Conservation (phyloP, 352 stramenopile species). For the Hyaloperonospora arabidopsidis region DNA sequence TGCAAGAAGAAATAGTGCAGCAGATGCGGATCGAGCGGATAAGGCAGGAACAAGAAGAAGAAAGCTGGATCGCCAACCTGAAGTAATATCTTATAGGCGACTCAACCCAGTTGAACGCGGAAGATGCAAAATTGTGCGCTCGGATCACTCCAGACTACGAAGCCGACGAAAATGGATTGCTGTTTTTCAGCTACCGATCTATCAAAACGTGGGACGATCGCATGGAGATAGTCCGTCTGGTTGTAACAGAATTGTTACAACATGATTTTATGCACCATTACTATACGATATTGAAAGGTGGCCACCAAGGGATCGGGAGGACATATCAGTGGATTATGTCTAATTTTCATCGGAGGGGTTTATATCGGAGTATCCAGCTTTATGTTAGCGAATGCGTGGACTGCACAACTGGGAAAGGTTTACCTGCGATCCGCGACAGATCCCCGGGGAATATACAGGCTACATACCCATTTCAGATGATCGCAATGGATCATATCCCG, state of each 20-base stretch:
- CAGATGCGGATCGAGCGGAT: no score
- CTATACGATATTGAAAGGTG: no score
- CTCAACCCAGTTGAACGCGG: no score
- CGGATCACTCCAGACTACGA: constrained; percentile 8
- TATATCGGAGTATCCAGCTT: constrained; percentile 2
- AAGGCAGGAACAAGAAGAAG: not conserved
- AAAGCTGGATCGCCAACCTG: constrained; percentile 3
- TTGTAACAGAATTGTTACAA: no score
- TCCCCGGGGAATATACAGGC: not conserved
- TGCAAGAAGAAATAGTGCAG: constrained; percentile 6
- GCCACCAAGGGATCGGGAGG: not conserved
- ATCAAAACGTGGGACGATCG: not conserved
- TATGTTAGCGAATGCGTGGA: constrained; percentile 7
- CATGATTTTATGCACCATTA: no score
- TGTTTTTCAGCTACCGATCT: not conserved
- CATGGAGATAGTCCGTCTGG: not conserved
- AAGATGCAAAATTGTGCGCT: not conserved
- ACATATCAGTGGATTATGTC: constrained; percentile 1
- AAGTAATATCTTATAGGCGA: constrained; percentile 2
- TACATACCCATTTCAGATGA: no score
- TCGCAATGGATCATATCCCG: no score
- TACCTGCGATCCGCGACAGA: not conserved
- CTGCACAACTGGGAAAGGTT: constrained; percentile 6
- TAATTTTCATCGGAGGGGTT: constrained; percentile 2
- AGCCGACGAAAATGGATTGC: not conserved